These are phyloP conservation scores for Dittrichia graveolens DNA, from an alignment of 129 eudicot genomes.

Conservation along the genomic window DNA sequence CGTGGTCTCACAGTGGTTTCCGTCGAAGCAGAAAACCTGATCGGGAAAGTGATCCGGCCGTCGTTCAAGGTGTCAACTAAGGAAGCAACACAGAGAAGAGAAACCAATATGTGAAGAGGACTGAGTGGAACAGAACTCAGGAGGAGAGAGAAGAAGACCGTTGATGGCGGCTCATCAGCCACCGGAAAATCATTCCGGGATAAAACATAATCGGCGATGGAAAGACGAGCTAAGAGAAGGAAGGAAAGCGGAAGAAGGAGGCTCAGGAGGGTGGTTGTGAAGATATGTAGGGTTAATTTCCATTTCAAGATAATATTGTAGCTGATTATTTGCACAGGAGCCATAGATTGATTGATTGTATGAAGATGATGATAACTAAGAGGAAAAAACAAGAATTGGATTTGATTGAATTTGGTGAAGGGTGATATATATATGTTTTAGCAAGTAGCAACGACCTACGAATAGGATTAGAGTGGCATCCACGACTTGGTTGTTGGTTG, in stretches of 20 bases:
- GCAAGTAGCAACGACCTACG: background rate
- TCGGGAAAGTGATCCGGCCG: slow-evolving; percentile 22
- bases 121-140: slow-evolving; percentile 48
- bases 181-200: slow-evolving; percentile 33
- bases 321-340: slow-evolving; percentile 15
- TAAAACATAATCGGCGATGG: slow-evolving; percentile 62
- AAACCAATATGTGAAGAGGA: slow-evolving; percentile 58
- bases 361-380: background rate
- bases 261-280: slow-evolving; percentile 74
- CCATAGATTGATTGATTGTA: slow-evolving; percentile 12
- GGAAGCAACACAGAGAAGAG: slow-evolving; percentile 47
- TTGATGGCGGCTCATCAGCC: slow-evolving; percentile 21
- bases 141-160: slow-evolving; percentile 45
- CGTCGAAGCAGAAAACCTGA: background rate
- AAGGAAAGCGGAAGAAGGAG: slow-evolving; percentile 91
- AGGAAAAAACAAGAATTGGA: background rate
- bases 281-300: slow-evolving; percentile 43
- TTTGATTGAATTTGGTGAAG: slow-evolving; percentile 1
- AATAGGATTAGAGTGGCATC: slow-evolving; percentile 43
- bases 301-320: slow-evolving; percentile 29
- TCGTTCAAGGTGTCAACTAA: slow-evolving; percentile 48
- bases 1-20: slow-evolving; percentile 37
- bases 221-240: slow-evolving; percentile 74
- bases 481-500: slow-evolving; percentile 58
- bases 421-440: slow-evolving; percentile 20